Conservation (phyloP, 768 basidiomycete species). For the Suillus bovinus region DNA sequence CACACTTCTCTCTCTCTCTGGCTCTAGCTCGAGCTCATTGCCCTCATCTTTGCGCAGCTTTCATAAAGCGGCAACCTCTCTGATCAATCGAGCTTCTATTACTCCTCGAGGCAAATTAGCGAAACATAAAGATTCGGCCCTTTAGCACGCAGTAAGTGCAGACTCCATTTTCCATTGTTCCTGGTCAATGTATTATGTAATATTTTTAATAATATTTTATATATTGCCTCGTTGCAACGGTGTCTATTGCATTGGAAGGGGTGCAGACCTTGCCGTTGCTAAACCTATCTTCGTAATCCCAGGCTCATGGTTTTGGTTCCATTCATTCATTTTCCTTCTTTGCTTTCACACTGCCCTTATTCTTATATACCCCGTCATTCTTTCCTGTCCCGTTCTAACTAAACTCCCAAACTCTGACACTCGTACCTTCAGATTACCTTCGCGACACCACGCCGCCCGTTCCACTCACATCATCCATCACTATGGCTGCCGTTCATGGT, state of each 20-base stretch:
- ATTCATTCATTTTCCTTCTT: conserved; percentile 10
- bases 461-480: conserved; percentile 4
- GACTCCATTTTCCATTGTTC: conserved; percentile 5
- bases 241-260: conserved; percentile 15
- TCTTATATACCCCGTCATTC: conserved; percentile 11
- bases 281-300: conserved; percentile 14
- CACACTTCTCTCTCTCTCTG: neutral
- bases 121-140: conserved; percentile 23
- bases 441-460: conserved; percentile 21
- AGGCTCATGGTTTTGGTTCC: conserved; percentile 8
- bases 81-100: conserved; percentile 20
- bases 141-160: neutral
- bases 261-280: conserved; percentile 8
- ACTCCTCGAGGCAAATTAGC: conserved; percentile 36
- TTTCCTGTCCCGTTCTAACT: conserved; percentile 5
- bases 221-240: conserved; percentile 15
- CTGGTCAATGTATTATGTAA: conserved; percentile 14
- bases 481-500: conserved; percentile 36
- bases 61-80: conserved; percentile 25
- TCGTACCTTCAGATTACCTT: conserved; percentile 4
- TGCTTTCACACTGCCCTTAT: conserved; percentile 3
- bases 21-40: neutral
- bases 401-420: conserved; percentile 3
- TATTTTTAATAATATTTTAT: conserved; percentile 21
- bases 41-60: neutral